phyloP scores from a whole-genome alignment of 768 basidiomycete genomes.

The Naematelia aurantialba region DNA sequence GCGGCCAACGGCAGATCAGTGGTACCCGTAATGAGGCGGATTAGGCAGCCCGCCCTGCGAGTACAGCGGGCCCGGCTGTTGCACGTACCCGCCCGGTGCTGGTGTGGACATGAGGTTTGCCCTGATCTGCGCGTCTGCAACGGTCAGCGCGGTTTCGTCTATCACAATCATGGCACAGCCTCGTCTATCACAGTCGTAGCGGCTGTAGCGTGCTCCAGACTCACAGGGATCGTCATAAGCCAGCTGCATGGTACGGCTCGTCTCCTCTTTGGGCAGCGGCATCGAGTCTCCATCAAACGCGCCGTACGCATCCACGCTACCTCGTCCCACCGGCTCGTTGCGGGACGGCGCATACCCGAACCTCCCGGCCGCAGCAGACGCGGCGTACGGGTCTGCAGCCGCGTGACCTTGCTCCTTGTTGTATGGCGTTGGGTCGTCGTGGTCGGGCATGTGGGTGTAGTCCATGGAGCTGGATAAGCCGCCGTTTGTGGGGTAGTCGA shows the following conservation, averaged over 20 bases:
- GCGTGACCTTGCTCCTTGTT: slow-evolving; percentile 3
- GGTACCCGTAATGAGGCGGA: slow-evolving; percentile 4
- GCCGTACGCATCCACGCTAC: slow-evolving; percentile 81
- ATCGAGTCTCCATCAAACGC: slow-evolving; percentile 79
- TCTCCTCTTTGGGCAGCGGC: slow-evolving; percentile 54
- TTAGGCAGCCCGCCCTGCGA: slow-evolving; percentile 15
- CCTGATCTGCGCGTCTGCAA: slow-evolving; percentile 33
- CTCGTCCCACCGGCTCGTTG: slow-evolving; percentile 3
- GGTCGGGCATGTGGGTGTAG: slow-evolving; percentile 25
- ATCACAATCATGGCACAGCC: too few species aligned
- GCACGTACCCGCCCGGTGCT: slow-evolving; percentile 1
- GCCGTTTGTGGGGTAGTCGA: slow-evolving; percentile 1
- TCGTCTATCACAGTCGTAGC: too few species aligned
- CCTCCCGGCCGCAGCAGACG: too few species aligned
- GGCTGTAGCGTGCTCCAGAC: slow-evolving; percentile 12
- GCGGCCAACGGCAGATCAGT: not conserved
- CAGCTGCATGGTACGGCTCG: slow-evolving; percentile 87
- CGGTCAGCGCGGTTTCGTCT: not conserved
- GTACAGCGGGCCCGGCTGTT: not conserved
- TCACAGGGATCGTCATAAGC: slow-evolving; percentile 47
- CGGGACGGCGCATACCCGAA: too few species aligned
- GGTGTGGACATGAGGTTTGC: slow-evolving; percentile 23
- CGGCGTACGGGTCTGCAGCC: not conserved
- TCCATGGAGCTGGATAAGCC: slow-evolving; percentile 6
- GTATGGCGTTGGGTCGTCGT: slow-evolving; percentile 13